These are phyloP conservation scores for Colletotrichum paranaense DNA, from an alignment of 2,329 filamentous ascomycete genomes.

Conservation along the genomic window DNA sequence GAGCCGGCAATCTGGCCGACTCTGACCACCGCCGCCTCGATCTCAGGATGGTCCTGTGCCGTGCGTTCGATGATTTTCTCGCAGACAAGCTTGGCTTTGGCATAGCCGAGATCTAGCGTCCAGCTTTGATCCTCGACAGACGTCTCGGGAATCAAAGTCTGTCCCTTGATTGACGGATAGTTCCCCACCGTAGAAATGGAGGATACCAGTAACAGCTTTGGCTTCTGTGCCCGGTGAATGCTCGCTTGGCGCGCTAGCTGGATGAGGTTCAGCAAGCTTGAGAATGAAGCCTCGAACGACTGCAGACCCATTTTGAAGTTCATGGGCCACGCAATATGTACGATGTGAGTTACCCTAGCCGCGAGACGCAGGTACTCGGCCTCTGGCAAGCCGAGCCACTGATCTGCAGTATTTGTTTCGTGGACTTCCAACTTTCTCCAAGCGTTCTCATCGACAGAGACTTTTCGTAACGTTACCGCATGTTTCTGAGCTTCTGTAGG, in stretches of 20 bases:
- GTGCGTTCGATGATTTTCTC: slow-evolving; percentile 38
- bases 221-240: background rate
- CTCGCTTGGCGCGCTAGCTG: slow-evolving; percentile 24
- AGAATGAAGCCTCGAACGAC: slow-evolving; percentile 38
- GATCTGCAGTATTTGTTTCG: no score
- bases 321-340: slow-evolving; percentile 42
- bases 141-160: slow-evolving; percentile 27
- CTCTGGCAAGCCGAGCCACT: no score
- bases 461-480: no score
- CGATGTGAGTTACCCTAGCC: slow-evolving; percentile 35
- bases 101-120: slow-evolving; percentile 38
- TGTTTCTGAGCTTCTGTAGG: no score
- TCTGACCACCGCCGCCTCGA: slow-evolving; percentile 35
- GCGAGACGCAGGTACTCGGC: slow-evolving; percentile 34
- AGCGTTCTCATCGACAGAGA: no score
- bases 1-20: slow-evolving; percentile 39
- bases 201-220: background rate
- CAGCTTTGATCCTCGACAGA: slow-evolving; percentile 20
- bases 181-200: background rate
- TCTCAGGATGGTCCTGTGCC: slow-evolving; percentile 4
- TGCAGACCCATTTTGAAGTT: slow-evolving; percentile 38
- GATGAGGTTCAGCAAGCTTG: slow-evolving; percentile 36
- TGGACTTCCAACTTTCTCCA: no score
- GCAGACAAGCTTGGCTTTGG: slow-evolving; percentile 39
- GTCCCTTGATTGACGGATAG: slow-evolving; percentile 19